Conservation (phyloP, 345 rosid genomes). For the Hypericum androsaemum region DNA sequence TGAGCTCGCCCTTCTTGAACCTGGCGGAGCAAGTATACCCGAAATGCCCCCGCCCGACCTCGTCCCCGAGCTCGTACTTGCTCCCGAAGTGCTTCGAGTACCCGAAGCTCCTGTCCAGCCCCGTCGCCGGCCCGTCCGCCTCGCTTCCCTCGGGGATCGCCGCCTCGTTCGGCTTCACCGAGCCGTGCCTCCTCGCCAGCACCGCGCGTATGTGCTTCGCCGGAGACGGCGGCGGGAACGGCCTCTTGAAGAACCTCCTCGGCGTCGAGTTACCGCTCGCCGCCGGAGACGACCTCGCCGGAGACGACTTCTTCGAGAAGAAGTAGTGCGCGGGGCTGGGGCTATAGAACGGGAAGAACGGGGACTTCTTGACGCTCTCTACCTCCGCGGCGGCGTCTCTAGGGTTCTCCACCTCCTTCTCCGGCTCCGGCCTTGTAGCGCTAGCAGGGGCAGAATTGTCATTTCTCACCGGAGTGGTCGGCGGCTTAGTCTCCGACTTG, state of each 20-base stretch:
- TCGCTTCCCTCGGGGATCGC: slow-evolving; percentile 37
- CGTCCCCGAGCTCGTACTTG: slow-evolving; percentile 63
- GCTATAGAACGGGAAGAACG: slow-evolving; percentile 73
- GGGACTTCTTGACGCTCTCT: slow-evolving; percentile 24
- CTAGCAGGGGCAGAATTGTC: not conserved
- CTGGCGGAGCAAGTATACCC: slow-evolving; percentile 92
- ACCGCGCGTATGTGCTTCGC: slow-evolving; percentile 82
- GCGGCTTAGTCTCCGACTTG: not conserved
- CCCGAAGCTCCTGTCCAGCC: slow-evolving; percentile 84
- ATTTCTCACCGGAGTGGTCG: not conserved
- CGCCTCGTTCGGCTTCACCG: slow-evolving; percentile 34
- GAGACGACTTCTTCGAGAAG: slow-evolving; percentile 69
- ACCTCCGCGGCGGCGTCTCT: too few species aligned
- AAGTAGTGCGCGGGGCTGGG: slow-evolving; percentile 83
- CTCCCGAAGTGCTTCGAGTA: slow-evolving; percentile 65
- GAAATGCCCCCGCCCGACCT: slow-evolving; percentile 95
- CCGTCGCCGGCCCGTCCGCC: slow-evolving; percentile 39
- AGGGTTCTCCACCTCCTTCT: slow-evolving; percentile 20
- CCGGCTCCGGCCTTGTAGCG: not conserved
- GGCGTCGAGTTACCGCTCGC: slow-evolving; percentile 67
- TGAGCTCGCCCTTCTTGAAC: slow-evolving; percentile 80
- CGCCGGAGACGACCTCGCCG: slow-evolving; percentile 65
- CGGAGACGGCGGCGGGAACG: slow-evolving; percentile 89
- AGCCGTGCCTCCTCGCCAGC: slow-evolving; percentile 42
- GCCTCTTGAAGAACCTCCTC: slow-evolving; percentile 53